These are phyloP conservation scores for Prunus kanzakura DNA, from an alignment of 306 rosid genomes.

Conservation along the genomic window DNA sequence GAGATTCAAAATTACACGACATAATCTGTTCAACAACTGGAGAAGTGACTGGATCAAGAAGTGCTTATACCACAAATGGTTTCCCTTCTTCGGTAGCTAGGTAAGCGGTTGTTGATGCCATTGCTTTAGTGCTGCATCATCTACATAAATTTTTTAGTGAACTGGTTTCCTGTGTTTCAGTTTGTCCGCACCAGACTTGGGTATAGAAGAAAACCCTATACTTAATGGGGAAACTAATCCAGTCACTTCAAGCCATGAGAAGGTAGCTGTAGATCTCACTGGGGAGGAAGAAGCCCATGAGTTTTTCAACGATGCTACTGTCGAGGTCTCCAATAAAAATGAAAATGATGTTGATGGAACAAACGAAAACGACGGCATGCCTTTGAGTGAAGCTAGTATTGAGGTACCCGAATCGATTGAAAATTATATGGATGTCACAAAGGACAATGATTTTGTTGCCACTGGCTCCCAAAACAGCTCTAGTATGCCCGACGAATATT, in stretches of 20 bases:
- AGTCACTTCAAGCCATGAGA: constrained; percentile 33
- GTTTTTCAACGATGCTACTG: constrained; percentile 37
- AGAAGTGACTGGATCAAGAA: constrained; percentile 37
- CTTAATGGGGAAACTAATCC: constrained; percentile 25
- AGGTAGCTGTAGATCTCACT: constrained; percentile 22
- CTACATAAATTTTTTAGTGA: background rate
- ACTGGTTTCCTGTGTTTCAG: constrained; percentile 45
- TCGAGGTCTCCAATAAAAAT: constrained; percentile 43
- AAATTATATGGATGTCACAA: constrained; percentile 16
- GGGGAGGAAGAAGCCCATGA: constrained; percentile 39
- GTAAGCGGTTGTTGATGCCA: constrained; percentile 31
- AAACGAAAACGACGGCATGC: constrained; percentile 28
- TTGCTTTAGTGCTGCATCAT: background rate
- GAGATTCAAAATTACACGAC: constrained; percentile 37
- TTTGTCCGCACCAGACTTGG: constrained; percentile 26
- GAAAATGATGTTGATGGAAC: constrained; percentile 21
- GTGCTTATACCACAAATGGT: constrained; percentile 46
- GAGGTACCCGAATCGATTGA: constrained; percentile 47
- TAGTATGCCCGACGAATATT: constrained; percentile 36
- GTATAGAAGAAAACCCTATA: constrained; percentile 30
- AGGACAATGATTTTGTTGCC: constrained; percentile 34
- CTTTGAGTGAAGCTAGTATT: constrained; percentile 31
- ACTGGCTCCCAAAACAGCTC: constrained; percentile 55
- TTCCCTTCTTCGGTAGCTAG: constrained; percentile 39
- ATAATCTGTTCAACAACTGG: constrained; percentile 28